Evolutionary conservation across 2,329 filamentous ascomycete genomes (phyloP).

Genomic region (Colletotrichum neosansevieriae): DNA sequence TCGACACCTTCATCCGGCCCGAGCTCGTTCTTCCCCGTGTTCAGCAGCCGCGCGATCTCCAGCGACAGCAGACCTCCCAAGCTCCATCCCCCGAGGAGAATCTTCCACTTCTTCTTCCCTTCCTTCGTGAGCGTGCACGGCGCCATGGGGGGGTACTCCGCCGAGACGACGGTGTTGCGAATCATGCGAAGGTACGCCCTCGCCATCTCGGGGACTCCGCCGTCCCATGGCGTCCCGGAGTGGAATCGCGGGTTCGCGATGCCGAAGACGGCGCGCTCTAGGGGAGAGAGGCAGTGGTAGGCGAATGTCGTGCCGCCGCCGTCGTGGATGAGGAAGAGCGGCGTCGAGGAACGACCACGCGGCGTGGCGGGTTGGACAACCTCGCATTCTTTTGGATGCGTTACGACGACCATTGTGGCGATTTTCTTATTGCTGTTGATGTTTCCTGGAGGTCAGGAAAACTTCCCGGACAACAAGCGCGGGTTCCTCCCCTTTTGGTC

Average conservation of each 20-base stretch:
- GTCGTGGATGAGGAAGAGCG: slow-evolving; percentile 70
- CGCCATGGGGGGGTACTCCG: slow-evolving; percentile 24
- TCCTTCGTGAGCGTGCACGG: slow-evolving; percentile 45
- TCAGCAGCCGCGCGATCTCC: slow-evolving; percentile 60
- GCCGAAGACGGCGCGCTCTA: slow-evolving; percentile 64
- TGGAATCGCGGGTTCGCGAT: slow-evolving; percentile 67
- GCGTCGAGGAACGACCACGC: slow-evolving; percentile 47
- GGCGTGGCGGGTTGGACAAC: slow-evolving; percentile 35
- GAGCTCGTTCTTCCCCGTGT: slow-evolving; percentile 42
- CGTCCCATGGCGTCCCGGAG: slow-evolving; percentile 60
- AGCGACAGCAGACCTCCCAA: slow-evolving; percentile 65
- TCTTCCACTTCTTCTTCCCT: slow-evolving; percentile 42
- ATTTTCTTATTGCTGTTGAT: not conserved
- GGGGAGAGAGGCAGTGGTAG: slow-evolving; percentile 65
- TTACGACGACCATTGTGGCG: slow-evolving; percentile 14
- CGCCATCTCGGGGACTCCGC: slow-evolving; percentile 68
- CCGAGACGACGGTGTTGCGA: slow-evolving; percentile 49
- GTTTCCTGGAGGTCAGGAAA: not conserved
- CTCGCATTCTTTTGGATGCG: slow-evolving; percentile 32
- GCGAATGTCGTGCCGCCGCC: slow-evolving; percentile 71
- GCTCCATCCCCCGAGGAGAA: slow-evolving; percentile 69
- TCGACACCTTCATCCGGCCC: slow-evolving; percentile 43
- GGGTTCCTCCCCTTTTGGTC: not conserved
- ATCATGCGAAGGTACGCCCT: slow-evolving; percentile 62
- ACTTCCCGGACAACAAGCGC: not conserved